Evolutionary conservation across 2,329 filamentous ascomycete species (phyloP).

Genomic region (Rutstroemia sp.): DNA sequence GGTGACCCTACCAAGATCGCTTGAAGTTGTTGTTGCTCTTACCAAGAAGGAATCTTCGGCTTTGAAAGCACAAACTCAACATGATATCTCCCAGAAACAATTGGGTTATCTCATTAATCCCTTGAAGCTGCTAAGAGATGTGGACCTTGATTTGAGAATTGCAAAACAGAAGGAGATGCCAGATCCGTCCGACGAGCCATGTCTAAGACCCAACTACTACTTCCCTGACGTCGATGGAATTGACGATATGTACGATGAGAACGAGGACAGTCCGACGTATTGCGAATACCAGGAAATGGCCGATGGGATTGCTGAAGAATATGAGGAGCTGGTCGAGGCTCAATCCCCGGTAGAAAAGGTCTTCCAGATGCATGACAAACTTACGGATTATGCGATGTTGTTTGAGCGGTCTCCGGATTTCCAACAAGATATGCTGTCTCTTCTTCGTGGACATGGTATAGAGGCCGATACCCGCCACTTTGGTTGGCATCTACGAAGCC

Average conservation of each 20-base stretch:
- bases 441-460: background rate
- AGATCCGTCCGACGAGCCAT: background rate
- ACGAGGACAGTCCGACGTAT: background rate
- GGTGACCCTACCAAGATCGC: background rate
- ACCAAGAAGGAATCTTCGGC: background rate
- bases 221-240: background rate
- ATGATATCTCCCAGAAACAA: background rate
- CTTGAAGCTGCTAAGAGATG: background rate
- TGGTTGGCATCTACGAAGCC: slow-evolving; percentile 1
- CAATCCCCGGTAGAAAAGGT: slow-evolving; percentile 1
- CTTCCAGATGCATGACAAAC: background rate
- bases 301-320: background rate
- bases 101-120: background rate
- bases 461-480: background rate
- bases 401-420: slow-evolving; percentile 1
- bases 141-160: background rate
- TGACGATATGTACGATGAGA: background rate
- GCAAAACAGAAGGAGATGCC: background rate
- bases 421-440: background rate
- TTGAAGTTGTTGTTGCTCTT: slow-evolving; percentile 1
- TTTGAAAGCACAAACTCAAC: background rate
- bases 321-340: background rate
- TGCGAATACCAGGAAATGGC: background rate
- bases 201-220: background rate
- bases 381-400: background rate